Evolutionary conservation across 345 rosid genomes (phyloP), one percentile per base, ranked within the genome.

Genomic region (Citrus medica): DNA sequence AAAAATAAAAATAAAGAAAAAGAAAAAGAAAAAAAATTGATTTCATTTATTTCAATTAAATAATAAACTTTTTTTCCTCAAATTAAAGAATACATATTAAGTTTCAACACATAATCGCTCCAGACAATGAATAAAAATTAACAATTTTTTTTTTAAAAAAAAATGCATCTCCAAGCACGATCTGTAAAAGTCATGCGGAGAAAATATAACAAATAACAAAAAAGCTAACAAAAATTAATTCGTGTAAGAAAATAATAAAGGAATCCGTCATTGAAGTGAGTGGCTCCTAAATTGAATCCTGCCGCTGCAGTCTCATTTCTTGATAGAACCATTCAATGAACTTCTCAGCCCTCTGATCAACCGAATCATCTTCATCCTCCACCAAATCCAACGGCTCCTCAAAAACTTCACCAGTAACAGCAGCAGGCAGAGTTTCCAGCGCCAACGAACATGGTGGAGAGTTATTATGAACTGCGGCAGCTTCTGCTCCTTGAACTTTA

Each of bases 311-410:
- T 75, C 92, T 91, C 86, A 93, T 92, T 75, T 92, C 88, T 71
- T 84, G 75, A 48, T 91, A 88, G 78, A 94, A 92, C 58, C 83
- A 82, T 77, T 85, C 69, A 48, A 94, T 94, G 86, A 94, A 94
- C 83, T 76, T 87, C 84, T 92, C 92, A 35, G 95, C 98, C 82
- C 90, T 92, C 82, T 80, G 46, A 79, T 94, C 97, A 66, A 94
- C 90, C 6, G 91, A 90, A 69, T 90, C 89, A 6, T 79, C 87
- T 13, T 78, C 83, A 9, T 80, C 82, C 0, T 63, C 79, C 4
- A 46, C 78, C 64, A 22, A 66, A 78, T 85, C 88, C 19, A 42
- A 60, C 21, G 77, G 58, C 65, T 82, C 75, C 0, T 22, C 24
- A 33, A 12, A 22, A 30, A 48, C 30, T 46, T 74, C 83, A 77